Conservation (phyloP, 305 asterid species). For the Rubia tinctorum region DNA sequence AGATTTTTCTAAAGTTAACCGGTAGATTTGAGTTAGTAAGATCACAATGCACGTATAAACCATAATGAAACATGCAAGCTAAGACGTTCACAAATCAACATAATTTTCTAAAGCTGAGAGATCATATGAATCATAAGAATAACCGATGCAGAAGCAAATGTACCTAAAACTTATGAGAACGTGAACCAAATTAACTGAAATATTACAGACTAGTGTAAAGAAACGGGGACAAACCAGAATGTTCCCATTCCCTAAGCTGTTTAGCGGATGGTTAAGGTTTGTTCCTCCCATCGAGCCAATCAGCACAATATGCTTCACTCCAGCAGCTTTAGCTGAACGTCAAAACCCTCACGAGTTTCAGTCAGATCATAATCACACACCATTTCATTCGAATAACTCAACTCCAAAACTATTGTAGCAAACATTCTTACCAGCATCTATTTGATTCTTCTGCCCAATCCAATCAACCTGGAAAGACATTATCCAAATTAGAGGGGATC, state of each 20-base stretch:
- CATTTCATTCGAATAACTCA: not conserved
- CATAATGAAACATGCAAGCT: too few species aligned
- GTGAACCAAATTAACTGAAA: not conserved
- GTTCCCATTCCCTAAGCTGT: slow-evolving; percentile 84
- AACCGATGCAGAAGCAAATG: not conserved
- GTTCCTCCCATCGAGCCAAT: slow-evolving; percentile 99
- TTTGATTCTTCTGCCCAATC: slow-evolving; percentile 94
- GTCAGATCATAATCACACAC: not conserved
- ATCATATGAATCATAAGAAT: not conserved
- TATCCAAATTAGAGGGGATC: not conserved
- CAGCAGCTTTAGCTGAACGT: slow-evolving; percentile 85
- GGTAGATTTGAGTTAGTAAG: not conserved
- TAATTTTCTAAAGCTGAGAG: too few species aligned
- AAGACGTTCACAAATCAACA: not conserved
- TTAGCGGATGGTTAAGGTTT: slow-evolving; percentile 63
- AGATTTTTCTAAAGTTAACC: not conserved
- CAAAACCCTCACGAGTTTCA: slow-evolving; percentile 10
- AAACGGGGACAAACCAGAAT: slow-evolving; percentile 55
- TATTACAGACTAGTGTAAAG: not conserved
- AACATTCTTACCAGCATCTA: slow-evolving; percentile 45
- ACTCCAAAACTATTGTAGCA: not conserved
- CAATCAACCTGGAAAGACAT: slow-evolving; percentile 66
- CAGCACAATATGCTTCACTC: slow-evolving; percentile 88
- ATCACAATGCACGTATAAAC: not conserved
- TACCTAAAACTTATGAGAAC: not conserved